Evolutionary conservation across 352 stramenopile species (phyloP).

Genomic region (Globisporangium apiculatum): DNA sequence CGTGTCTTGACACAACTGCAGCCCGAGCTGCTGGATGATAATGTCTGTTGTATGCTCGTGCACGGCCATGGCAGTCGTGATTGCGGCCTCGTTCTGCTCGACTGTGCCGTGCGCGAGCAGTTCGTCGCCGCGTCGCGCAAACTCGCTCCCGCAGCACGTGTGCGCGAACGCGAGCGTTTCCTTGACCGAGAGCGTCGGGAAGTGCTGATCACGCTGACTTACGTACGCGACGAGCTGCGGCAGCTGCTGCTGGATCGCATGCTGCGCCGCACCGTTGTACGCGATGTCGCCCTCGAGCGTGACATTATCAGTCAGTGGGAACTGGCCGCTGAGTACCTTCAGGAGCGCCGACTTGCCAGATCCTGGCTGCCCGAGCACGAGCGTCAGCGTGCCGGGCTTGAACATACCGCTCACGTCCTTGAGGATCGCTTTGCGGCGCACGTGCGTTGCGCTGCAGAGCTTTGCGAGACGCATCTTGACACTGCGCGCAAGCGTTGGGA

Average conservation of each 20-base stretch:
- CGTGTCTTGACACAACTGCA: slow-evolving; percentile 1
- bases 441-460: neutral
- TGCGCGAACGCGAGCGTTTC: slow-evolving; percentile 50
- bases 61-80: neutral
- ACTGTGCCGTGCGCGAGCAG: neutral
- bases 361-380: slow-evolving; percentile 8
- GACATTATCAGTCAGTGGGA: slow-evolving; percentile 7
- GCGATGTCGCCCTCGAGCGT: slow-evolving; percentile 7
- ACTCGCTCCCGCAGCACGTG: slow-evolving; percentile 21
- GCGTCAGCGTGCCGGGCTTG: slow-evolving; percentile 12
- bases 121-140: neutral
- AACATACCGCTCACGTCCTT: slow-evolving; percentile 1
- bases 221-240: slow-evolving; percentile 46
- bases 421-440: neutral
- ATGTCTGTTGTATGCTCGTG: neutral
- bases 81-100: neutral
- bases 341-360: slow-evolving; percentile 14
- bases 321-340: slow-evolving; percentile 16
- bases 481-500: neutral
- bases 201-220: slow-evolving; percentile 40
- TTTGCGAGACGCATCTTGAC: neutral
- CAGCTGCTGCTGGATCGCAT: slow-evolving; percentile 5
- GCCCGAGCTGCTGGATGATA: slow-evolving; percentile 1
- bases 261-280: slow-evolving; percentile 9
- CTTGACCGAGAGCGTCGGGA: slow-evolving; percentile 35